Conservation (phyloP, 805 yeast species). For the Myxozyma melibiosi region DNA sequence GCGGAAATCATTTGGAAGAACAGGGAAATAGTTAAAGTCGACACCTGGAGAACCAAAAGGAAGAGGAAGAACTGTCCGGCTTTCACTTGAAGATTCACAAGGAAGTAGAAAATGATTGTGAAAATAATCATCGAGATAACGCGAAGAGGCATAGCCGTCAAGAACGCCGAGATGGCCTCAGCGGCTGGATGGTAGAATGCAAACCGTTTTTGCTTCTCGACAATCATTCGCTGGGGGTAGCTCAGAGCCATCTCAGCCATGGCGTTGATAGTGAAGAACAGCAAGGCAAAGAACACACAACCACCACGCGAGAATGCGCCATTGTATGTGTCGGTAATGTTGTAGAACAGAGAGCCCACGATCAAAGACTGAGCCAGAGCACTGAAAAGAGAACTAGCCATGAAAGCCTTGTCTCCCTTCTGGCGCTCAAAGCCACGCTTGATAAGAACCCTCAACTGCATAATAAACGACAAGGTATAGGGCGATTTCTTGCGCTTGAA, state of each 20-base stretch:
- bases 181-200: slow-evolving; percentile 65
- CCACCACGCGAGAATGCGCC: slow-evolving; percentile 69
- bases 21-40: slow-evolving; percentile 58
- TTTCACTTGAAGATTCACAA: slow-evolving; percentile 54
- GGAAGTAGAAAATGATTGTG: slow-evolving; percentile 55
- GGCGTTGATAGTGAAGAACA: slow-evolving; percentile 45
- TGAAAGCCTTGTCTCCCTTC: slow-evolving; percentile 58
- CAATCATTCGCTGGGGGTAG: slow-evolving; percentile 55
- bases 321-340: slow-evolving; percentile 51
- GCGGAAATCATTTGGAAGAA: slow-evolving; percentile 50
- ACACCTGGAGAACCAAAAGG: slow-evolving; percentile 47
- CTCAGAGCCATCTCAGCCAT: slow-evolving; percentile 50
- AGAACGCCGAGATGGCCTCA: slow-evolving; percentile 61
- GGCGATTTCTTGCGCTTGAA: slow-evolving; percentile 48
- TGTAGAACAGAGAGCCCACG: slow-evolving; percentile 63
- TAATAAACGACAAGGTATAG: slow-evolving; percentile 48
- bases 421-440: slow-evolving; percentile 48
- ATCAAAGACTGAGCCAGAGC: slow-evolving; percentile 59
- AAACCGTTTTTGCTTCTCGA: slow-evolving; percentile 60
- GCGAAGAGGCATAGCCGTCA: slow-evolving; percentile 60
- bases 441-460: slow-evolving; percentile 49
- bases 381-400: slow-evolving; percentile 50
- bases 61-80: slow-evolving; percentile 61
- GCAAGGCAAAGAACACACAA: slow-evolving; percentile 58
- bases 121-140: slow-evolving; percentile 49